These are phyloP conservation scores for Starmerella potacharoeniae DNA, from an alignment of 805 yeast species.

Conservation along the genomic window DNA sequence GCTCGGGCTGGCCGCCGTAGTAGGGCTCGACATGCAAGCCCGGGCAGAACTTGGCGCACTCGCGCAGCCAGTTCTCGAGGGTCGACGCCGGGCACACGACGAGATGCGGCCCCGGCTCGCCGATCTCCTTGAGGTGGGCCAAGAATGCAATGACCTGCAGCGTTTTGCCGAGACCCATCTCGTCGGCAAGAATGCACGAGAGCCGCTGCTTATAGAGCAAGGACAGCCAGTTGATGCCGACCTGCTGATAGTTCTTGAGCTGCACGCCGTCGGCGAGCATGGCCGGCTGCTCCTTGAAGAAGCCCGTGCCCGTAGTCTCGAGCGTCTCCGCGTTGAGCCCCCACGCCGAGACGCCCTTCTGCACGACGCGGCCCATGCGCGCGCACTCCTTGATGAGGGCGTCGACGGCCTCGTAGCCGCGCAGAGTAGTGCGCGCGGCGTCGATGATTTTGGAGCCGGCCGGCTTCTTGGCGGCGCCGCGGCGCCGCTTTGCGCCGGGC, in stretches of 20 bases:
- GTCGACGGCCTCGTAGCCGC: constrained; percentile 90
- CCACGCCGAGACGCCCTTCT: constrained; percentile 70
- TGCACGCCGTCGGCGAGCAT: constrained; percentile 51
- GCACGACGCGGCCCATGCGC: constrained; percentile 57
- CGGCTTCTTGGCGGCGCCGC: constrained; percentile 39
- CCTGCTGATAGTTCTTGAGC: constrained; percentile 84
- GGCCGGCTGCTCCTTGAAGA: constrained; percentile 58
- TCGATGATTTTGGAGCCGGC: constrained; percentile 68
- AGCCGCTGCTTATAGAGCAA: constrained; percentile 64
- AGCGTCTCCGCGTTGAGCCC: constrained; percentile 69
- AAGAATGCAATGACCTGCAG: constrained; percentile 90
- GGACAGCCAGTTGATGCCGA: constrained; percentile 91
- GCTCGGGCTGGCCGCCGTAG: constrained; percentile 76
- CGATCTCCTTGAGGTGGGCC: constrained; percentile 66
- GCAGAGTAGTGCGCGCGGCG: constrained; percentile 54
- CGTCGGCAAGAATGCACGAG: constrained; percentile 94
- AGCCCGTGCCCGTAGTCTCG: constrained; percentile 33
- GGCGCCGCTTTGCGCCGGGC: constrained; percentile 28
- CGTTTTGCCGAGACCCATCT: constrained; percentile 95
- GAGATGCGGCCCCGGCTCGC: constrained; percentile 69
- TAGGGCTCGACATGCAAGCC: constrained; percentile 72
- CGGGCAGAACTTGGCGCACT: constrained; percentile 83
- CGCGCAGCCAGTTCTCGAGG: constrained; percentile 93
- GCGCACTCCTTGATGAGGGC: constrained; percentile 79
- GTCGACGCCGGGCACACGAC: constrained; percentile 96